phyloP scores from a whole-genome alignment of 495 filamentous ascomycete species.

The Ascodesmis nigricans region DNA sequence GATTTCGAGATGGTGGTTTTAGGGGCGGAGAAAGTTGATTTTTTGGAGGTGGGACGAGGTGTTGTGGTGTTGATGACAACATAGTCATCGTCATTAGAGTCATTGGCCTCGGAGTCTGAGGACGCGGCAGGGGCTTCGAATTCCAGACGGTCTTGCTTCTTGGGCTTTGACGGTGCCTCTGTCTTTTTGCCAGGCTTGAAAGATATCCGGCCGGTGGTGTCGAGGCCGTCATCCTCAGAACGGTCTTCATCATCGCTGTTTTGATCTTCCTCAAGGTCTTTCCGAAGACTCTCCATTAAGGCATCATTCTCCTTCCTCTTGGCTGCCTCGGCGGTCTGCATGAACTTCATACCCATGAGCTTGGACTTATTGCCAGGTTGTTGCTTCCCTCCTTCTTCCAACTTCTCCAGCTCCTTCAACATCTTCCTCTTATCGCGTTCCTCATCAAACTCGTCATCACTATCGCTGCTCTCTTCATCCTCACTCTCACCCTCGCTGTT shows the following conservation, averaged over 20 bases:
- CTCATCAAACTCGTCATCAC: conserved; percentile 32
- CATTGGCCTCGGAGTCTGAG: conserved; percentile 28
- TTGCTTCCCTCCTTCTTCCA: conserved; percentile 24
- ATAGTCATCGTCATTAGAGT: conserved; percentile 21
- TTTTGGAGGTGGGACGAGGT: neutral
- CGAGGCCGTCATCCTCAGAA: conserved; percentile 31
- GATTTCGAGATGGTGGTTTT: conserved; percentile 1
- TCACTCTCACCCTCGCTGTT: conserved; percentile 30
- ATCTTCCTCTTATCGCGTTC: conserved; percentile 31
- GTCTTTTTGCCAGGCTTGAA: conserved; percentile 32
- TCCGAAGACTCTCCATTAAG: conserved; percentile 48
- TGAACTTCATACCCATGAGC: conserved; percentile 65
- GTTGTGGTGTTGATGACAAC: conserved; percentile 16
- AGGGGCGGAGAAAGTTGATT: conserved; percentile 14
- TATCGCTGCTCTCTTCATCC: conserved; percentile 33
- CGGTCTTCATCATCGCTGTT: conserved; percentile 22
- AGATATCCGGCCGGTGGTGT: conserved; percentile 37
- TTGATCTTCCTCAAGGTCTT: conserved; percentile 35
- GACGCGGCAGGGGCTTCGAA: conserved; percentile 10
- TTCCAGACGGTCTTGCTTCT: conserved; percentile 9
- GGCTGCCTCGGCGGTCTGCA: conserved; percentile 65
- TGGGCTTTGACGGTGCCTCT: conserved; percentile 5
- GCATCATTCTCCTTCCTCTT: conserved; percentile 62
- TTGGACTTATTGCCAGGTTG: conserved; percentile 6
- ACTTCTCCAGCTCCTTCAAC: conserved; percentile 34